Evolutionary conservation across 441 rosid species (phyloP).

Genomic region (Jatropha podagrica): DNA sequence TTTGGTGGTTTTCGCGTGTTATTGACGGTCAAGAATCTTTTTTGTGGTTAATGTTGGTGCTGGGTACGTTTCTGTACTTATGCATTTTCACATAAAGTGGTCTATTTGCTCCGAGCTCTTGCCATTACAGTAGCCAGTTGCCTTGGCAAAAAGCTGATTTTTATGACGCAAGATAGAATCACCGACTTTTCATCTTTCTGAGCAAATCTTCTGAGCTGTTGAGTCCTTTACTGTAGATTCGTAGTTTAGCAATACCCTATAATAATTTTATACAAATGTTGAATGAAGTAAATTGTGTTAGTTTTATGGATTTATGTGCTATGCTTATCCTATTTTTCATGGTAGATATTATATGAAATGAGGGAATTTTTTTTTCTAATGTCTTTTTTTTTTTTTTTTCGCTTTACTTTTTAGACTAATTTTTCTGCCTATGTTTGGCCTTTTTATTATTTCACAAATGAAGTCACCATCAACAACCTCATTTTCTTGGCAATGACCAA

Average conservation of each 20-base stretch:
- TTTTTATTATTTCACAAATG: slow-evolving; percentile 28
- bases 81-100: slow-evolving; percentile 1
- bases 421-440: slow-evolving; percentile 23
- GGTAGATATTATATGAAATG: not conserved
- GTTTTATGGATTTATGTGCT: not conserved
- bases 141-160: not conserved
- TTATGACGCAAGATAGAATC: not conserved
- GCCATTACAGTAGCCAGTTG: not conserved
- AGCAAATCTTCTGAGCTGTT: not conserved
- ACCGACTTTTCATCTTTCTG: too few species aligned
- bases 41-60: slow-evolving; percentile 9
- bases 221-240: slow-evolving; percentile 4
- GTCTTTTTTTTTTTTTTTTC: not conserved
- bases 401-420: slow-evolving; percentile 4
- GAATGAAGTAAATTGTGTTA: not conserved
- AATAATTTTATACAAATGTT: not conserved
- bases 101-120: not conserved
- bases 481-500: slow-evolving; percentile 41
- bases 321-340: not conserved
- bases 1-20: slow-evolving; percentile 7
- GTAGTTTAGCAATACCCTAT: not conserved
- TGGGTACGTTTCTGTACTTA: not conserved
- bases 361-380: not conserved
- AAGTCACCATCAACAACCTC: slow-evolving; percentile 14
- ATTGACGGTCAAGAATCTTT: not conserved